Conservation (phyloP, 2,329 filamentous ascomycete species). For the Pseudocercospora pini-densiflorae region DNA sequence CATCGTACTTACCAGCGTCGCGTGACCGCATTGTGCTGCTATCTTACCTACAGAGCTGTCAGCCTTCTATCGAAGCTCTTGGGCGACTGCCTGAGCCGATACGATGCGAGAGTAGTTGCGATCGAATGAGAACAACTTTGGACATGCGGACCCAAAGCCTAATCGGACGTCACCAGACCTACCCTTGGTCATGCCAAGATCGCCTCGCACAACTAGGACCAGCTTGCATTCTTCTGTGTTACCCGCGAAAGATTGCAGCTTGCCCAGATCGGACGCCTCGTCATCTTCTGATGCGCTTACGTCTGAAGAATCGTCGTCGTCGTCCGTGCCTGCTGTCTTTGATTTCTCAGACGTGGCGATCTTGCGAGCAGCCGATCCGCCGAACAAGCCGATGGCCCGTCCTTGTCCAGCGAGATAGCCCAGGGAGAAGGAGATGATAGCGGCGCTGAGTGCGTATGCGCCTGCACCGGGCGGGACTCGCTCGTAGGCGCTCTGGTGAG, state of each 20-base stretch:
- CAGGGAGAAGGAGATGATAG: constrained; percentile 72
- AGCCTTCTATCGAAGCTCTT: background rate
- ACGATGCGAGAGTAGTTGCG: background rate
- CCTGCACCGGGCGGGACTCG: constrained; percentile 55
- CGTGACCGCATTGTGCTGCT: constrained; percentile 92
- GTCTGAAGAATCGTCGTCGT: constrained; percentile 38
- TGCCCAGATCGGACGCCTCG: constrained; percentile 48
- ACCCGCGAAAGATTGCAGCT: constrained; percentile 51
- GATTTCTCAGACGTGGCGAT: constrained; percentile 5
- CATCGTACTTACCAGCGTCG: constrained; percentile 43
- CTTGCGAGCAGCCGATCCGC: constrained; percentile 48
- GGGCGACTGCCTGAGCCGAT: background rate
- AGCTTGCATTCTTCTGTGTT: constrained; percentile 87
- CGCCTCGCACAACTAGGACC: constrained; percentile 87
- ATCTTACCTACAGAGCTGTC: constrained; percentile 76
- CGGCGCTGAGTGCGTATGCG: constrained; percentile 72
- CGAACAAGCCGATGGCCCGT: constrained; percentile 74
- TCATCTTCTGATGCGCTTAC: constrained; percentile 43
- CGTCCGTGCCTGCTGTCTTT: constrained; percentile 20
- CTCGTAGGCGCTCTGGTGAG: constrained; percentile 24
- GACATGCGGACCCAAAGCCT: background rate
- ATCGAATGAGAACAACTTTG: background rate
- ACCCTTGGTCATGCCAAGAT: constrained; percentile 98
- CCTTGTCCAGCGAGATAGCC: constrained; percentile 75
- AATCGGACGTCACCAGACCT: constrained; percentile 33